Evolutionary conservation across 2,329 filamentous ascomycete species (phyloP).

Genomic region (Ascochyta fabae): DNA sequence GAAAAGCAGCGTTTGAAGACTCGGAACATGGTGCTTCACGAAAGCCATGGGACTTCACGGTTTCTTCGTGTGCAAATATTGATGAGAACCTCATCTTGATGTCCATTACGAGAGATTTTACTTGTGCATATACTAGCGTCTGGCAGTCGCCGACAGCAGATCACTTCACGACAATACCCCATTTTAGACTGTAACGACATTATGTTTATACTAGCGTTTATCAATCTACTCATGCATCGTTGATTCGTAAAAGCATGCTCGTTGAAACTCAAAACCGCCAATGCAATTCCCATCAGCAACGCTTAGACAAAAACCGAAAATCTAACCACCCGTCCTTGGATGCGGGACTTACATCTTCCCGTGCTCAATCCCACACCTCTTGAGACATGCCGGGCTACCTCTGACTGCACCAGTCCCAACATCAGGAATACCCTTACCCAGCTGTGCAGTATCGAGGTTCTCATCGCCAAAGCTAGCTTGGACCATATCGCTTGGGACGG

Average conservation of each 20-base stretch:
- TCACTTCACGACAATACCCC: slow-evolving; percentile 10
- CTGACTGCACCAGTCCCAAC: slow-evolving; percentile 53
- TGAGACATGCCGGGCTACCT: slow-evolving; percentile 51
- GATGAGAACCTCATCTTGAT: slow-evolving; percentile 3
- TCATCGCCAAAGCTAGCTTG: slow-evolving; percentile 53
- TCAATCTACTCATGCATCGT: slow-evolving; percentile 8
- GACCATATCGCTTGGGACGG: slow-evolving; percentile 50
- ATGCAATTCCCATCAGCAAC: not conserved
- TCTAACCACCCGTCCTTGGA: not conserved
- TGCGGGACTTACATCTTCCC: slow-evolving; percentile 1
- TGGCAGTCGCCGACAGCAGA: slow-evolving; percentile 6
- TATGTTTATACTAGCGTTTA: not conserved
- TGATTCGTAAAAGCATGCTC: not conserved
- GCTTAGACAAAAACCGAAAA: not conserved
- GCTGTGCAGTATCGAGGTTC: slow-evolving; percentile 38
- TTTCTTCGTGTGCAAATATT: not conserved
- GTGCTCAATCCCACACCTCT: slow-evolving; percentile 39
- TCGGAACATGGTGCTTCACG: not conserved
- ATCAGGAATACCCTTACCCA: slow-evolving; percentile 42
- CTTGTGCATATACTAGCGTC: slow-evolving; percentile 12
- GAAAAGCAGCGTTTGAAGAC: not conserved
- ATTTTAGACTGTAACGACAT: slow-evolving; percentile 3
- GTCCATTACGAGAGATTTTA: slow-evolving; percentile 8
- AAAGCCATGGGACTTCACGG: slow-evolving; percentile 7
- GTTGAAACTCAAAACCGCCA: not conserved